phyloP scores from a whole-genome alignment of 805 yeast genomes.

The Torulaspora maleeae region DNA sequence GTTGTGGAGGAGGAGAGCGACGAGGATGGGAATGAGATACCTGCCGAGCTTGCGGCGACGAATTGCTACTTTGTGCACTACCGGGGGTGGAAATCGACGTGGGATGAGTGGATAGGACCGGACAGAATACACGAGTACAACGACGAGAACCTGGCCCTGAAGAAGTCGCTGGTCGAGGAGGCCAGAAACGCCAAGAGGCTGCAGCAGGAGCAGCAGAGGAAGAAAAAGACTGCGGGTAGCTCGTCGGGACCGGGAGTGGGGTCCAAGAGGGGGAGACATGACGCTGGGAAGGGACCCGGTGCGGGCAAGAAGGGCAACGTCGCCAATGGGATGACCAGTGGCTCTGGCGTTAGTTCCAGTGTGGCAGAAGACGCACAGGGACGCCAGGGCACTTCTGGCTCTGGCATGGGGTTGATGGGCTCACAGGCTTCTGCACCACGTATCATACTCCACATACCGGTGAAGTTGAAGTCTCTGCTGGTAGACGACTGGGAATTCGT shows the following conservation, averaged over 20 bases:
- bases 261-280: slow-evolving; percentile 1
- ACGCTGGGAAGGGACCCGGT: neutral
- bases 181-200: slow-evolving; percentile 36
- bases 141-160: slow-evolving; percentile 61
- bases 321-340: neutral
- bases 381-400: neutral
- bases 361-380: neutral
- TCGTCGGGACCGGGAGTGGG: slow-evolving; percentile 10
- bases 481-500: slow-evolving; percentile 94
- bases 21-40: slow-evolving; percentile 23
- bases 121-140: slow-evolving; percentile 64
- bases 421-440: slow-evolving; percentile 25
- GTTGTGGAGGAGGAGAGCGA: slow-evolving; percentile 32
- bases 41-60: slow-evolving; percentile 36
- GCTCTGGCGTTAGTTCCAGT: neutral
- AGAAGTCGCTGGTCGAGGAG: slow-evolving; percentile 53
- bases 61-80: slow-evolving; percentile 71
- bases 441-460: slow-evolving; percentile 56
- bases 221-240: slow-evolving; percentile 23
- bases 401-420: slow-evolving; percentile 1
- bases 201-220: slow-evolving; percentile 35
- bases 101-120: slow-evolving; percentile 93
- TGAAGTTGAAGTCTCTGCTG: slow-evolving; percentile 59
- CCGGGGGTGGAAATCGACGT: slow-evolving; percentile 90
- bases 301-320: slow-evolving; percentile 1